Evolutionary conservation across 306 rosid species (phyloP), one percentile per base, ranked within the genome.

Genomic region (Vigna unguiculata): DNA sequence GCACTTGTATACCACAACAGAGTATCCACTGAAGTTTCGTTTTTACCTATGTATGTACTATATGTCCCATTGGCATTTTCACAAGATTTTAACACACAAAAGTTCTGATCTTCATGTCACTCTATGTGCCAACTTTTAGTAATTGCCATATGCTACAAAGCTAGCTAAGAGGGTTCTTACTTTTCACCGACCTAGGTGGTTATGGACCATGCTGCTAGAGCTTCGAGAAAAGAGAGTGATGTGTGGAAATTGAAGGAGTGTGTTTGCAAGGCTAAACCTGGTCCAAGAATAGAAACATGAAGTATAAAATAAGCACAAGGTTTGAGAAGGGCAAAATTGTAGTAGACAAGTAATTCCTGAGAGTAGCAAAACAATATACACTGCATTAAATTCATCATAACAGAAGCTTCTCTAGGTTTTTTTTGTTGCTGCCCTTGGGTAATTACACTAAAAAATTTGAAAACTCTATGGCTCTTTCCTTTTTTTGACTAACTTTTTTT

Each of bases 341-440:
- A 2, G 15, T 77, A 67, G 52, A 76, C 67, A 81, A 81, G 85
- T 51, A 83, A 84, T 36, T 46, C 28, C 85, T 81, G 24, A 65
- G 74, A 86, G 49, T 83, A 69, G 92, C 41, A 72, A 77, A 78
- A 87, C 36, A 77, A 65, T 49, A 85, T 45, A 79, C 70, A 30
- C 19, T 63, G 78, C 90, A 88, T 72, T 83, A 79, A 87, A 83
- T 82, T 76, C 75, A 68, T 74, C 81, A 88, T 86, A 76, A 86
- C 74, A 69, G 75, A 72, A 59, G 58, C 80, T 82, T 83, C 76
- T 71, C 83, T 84, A 59, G 76, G 78, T 62, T 88, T 72, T 71
- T 58, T 61, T n/a, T n/a, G n/a, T n/a, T 55, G 75, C 74, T 66
- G 65, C 54, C 71, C 78, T 55, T 77, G 46, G 75, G 74, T 74